Evolutionary conservation across 1,284 basidiomycete genomes (phyloP).

Genomic region (Anthracocystis panici-leucophaei): DNA sequence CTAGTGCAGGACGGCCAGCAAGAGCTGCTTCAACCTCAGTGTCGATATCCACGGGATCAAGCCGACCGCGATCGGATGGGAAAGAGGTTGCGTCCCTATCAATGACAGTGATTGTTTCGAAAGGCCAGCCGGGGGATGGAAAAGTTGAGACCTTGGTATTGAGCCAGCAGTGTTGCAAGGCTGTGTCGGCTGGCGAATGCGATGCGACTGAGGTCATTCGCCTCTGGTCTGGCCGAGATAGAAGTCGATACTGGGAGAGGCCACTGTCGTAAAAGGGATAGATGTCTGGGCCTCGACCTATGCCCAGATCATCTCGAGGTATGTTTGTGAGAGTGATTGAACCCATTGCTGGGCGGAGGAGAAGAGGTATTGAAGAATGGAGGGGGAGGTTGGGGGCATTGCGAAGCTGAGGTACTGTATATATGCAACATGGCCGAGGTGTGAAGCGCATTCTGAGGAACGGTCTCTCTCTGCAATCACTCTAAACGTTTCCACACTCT

Average conservation of each 20-base stretch:
- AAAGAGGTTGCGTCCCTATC: neutral
- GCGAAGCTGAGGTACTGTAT: too few species aligned
- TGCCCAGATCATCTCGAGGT: constrained; percentile 1
- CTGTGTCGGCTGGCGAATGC: neutral
- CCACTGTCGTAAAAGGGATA: neutral
- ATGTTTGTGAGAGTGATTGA: neutral
- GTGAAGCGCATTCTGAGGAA: too few species aligned
- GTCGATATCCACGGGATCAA: neutral
- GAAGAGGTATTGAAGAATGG: too few species aligned
- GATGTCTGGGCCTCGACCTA: constrained; percentile 1
- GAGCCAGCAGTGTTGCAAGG: neutral
- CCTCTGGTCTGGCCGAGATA: neutral
- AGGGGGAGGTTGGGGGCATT: too few species aligned
- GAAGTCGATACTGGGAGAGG: neutral
- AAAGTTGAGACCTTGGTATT: neutral
- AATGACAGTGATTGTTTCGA: neutral
- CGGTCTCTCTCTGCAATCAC: too few species aligned
- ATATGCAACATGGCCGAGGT: too few species aligned
- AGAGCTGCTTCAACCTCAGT: neutral
- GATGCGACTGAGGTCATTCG: neutral
- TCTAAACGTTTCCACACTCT: too few species aligned
- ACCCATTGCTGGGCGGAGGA: neutral
- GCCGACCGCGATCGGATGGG: neutral
- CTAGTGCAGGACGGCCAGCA: too few species aligned
- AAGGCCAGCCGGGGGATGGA: neutral